phyloP scores from a whole-genome alignment of 2,329 filamentous ascomycete genomes.

The Harringtonia aguacate region DNA sequence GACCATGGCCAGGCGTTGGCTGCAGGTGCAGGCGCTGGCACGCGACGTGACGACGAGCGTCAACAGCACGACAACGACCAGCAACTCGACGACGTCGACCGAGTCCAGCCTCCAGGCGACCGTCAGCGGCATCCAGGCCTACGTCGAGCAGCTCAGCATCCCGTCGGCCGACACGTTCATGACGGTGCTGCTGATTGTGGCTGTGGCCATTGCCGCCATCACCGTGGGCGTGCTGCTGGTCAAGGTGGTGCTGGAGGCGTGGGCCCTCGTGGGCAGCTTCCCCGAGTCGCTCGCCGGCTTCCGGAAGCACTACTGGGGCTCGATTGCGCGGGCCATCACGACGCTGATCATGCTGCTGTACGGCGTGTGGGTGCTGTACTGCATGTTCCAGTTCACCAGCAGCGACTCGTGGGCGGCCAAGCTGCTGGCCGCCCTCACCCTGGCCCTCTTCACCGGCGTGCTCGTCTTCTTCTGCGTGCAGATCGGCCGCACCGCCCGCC shows the following conservation, averaged over 20 bases:
- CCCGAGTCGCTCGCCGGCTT: slow-evolving; percentile 71
- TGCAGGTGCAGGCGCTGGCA: too few relatives aligned
- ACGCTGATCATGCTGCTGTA: slow-evolving; percentile 86
- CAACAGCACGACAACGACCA: slow-evolving; percentile 20
- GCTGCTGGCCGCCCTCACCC: slow-evolving; percentile 67
- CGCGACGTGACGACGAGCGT: slow-evolving; percentile 36
- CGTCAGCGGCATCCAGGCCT: slow-evolving; percentile 71
- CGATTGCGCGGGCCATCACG: slow-evolving; percentile 80
- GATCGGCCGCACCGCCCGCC: slow-evolving; percentile 67
- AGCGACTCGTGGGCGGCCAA: slow-evolving; percentile 95
- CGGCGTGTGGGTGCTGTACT: slow-evolving; percentile 91
- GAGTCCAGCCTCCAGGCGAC: slow-evolving; percentile 24
- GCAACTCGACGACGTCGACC: slow-evolving; percentile 13
- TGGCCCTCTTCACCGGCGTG: slow-evolving; percentile 68
- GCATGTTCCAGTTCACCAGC: slow-evolving; percentile 86
- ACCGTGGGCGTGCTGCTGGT: slow-evolving; percentile 78
- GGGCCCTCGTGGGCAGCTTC: slow-evolving; percentile 83
- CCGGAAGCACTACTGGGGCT: slow-evolving; percentile 93
- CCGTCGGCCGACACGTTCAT: slow-evolving; percentile 91
- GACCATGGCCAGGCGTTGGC: too few relatives aligned
- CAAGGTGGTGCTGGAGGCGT: slow-evolving; percentile 84
- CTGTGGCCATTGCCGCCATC: slow-evolving; percentile 74
- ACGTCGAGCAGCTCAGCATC: slow-evolving; percentile 73
- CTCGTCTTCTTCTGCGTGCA: slow-evolving; percentile 76
- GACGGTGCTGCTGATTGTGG: slow-evolving; percentile 82